phyloP scores from a whole-genome alignment of 169 alveolate genomes.

The Cystoisospora suis region DNA sequence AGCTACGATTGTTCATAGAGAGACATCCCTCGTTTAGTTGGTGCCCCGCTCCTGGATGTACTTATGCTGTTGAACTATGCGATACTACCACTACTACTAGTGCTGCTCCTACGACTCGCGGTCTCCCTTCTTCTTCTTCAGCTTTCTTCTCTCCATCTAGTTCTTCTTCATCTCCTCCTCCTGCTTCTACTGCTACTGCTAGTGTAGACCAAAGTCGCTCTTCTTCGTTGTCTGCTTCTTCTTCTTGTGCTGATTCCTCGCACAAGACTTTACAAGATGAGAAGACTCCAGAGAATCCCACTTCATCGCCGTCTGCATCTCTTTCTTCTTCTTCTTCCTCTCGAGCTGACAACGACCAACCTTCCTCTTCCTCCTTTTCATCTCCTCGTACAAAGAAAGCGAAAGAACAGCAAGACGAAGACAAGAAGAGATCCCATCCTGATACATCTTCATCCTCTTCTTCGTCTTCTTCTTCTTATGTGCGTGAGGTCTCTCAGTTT shows the following conservation, averaged over 20 bases:
- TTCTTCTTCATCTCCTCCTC: not conserved
- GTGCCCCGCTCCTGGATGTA: constrained; percentile 87
- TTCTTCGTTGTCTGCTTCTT: not conserved
- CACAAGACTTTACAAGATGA: no score
- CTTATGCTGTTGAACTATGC: constrained; percentile 70
- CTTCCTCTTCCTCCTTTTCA: no score
- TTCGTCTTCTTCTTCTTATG: not conserved
- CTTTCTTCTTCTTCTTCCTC: no score
- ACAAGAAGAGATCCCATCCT: not conserved
- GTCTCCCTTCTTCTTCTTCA: not conserved
- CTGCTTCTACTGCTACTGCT: no score
- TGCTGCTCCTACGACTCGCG: not conserved
- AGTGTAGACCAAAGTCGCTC: no score
- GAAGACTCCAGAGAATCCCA: no score
- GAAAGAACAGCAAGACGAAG: no score
- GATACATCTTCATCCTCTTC: not conserved
- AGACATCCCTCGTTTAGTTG: constrained; percentile 74
- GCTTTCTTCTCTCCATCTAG: not conserved
- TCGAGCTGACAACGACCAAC: no score
- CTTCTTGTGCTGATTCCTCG: not conserved
- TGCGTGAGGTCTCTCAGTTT: not conserved
- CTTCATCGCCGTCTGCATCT: no score
- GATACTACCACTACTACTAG: constrained; percentile 35
- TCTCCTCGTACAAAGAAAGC: no score
- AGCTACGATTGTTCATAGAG: constrained; percentile 55